Percentiles rank a stretch among this genome's conserved stretches.
These are phyloP conservation scores for Paramyrothecium roridum DNA, from an alignment of 2,329 filamentous ascomycete species.

Conservation along the genomic window DNA sequence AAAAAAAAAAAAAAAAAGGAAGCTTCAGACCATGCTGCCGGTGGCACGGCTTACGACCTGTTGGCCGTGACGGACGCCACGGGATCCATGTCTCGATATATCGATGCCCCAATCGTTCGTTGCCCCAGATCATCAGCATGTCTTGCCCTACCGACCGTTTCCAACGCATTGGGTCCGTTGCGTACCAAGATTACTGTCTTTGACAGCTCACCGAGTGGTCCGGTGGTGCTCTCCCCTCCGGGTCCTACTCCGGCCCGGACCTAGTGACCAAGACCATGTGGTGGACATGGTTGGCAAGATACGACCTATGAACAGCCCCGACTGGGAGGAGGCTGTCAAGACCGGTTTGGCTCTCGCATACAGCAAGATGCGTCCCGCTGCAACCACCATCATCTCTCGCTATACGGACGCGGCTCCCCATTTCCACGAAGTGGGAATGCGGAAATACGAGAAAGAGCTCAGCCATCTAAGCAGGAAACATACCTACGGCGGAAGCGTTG, in stretches of 20 bases:
- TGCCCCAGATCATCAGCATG: constrained; percentile 48
- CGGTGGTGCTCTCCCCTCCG: constrained; percentile 37
- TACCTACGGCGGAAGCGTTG: constrained; percentile 27
- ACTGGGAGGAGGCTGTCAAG: constrained; percentile 46
- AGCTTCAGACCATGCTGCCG: neutral
- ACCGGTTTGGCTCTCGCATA: constrained; percentile 45
- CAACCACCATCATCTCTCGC: constrained; percentile 45
- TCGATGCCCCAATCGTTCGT: constrained; percentile 36
- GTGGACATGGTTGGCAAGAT: constrained; percentile 32
- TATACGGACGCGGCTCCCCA: constrained; percentile 49
- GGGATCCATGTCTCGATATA: constrained; percentile 39
- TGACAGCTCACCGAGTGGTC: constrained; percentile 41
- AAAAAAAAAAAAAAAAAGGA: neutral
- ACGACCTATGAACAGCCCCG: constrained; percentile 27
- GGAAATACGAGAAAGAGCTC: constrained; percentile 25
- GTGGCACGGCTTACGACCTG: constrained; percentile 33
- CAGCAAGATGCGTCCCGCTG: constrained; percentile 41
- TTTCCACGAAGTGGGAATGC: constrained; percentile 22
- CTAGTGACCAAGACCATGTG: constrained; percentile 27
- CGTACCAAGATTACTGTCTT: constrained; percentile 45
- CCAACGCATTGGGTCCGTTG: constrained; percentile 44
- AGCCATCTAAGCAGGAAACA: constrained; percentile 7
- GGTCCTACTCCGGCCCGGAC: constrained; percentile 5
- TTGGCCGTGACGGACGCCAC: constrained; percentile 45
- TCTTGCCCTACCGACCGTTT: constrained; percentile 47